phyloP scores from a whole-genome alignment of 768 basidiomycete genomes.

The Kwoniella newhampshirensis region DNA sequence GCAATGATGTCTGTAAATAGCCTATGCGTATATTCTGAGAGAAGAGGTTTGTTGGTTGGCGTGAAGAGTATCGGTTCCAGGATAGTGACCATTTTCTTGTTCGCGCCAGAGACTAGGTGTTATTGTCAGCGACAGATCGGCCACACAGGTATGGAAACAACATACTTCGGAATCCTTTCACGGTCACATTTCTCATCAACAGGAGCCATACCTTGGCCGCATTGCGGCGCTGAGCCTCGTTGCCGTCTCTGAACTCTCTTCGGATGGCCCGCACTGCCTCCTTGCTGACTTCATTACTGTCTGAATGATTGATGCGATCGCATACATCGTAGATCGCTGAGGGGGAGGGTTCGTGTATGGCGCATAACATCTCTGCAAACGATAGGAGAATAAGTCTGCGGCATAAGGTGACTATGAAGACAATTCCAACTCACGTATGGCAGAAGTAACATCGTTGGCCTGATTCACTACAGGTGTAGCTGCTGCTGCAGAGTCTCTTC shows the following conservation, averaged over 20 bases:
- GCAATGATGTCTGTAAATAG: constrained; percentile 73
- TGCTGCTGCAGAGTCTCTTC: constrained; percentile 5
- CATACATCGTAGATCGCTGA: constrained; percentile 78
- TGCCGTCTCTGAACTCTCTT: constrained; percentile 71
- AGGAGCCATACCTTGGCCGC: constrained; percentile 71
- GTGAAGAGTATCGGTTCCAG: constrained; percentile 36
- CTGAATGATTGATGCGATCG: constrained; percentile 66
- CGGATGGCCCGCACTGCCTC: constrained; percentile 80
- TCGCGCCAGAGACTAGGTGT: constrained; percentile 29
- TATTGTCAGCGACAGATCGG: constrained; percentile 1
- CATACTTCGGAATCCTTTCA: constrained; percentile 62
- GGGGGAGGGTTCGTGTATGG: constrained; percentile 56
- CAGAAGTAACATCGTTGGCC: constrained; percentile 32
- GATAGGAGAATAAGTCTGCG: not conserved
- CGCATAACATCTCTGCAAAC: constrained; percentile 32
- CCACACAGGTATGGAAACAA: not conserved
- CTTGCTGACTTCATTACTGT: constrained; percentile 70
- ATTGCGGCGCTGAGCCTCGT: constrained; percentile 28
- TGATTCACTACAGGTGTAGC: constrained; percentile 5
- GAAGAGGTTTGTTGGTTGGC: constrained; percentile 29
- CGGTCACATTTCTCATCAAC: constrained; percentile 77
- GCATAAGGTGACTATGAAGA: not conserved
- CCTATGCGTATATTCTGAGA: constrained; percentile 28
- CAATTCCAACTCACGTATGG: constrained; percentile 40
- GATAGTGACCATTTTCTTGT: constrained; percentile 36